phyloP scores from a whole-genome alignment of 805 yeast genomes.

The Metschnikowia dekortorum region DNA sequence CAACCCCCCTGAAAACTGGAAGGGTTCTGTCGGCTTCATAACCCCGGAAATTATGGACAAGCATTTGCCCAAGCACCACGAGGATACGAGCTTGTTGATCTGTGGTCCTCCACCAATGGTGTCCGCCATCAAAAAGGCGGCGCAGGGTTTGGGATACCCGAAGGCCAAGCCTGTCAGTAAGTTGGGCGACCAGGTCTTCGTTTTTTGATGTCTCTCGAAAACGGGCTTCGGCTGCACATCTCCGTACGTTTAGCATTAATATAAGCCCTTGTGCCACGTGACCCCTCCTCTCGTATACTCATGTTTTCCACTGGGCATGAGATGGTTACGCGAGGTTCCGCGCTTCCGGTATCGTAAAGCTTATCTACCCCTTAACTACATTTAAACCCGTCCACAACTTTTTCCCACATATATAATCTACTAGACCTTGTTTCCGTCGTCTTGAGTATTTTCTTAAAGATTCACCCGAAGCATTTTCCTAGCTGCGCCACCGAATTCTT shows the following conservation, averaged over 20 bases:
- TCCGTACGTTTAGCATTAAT: constrained; percentile 1
- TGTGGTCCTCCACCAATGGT: constrained; percentile 97
- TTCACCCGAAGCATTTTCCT: no score
- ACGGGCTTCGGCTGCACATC: not conserved
- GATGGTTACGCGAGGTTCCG: not conserved
- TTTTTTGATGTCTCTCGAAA: constrained; percentile 47
- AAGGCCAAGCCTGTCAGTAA: constrained; percentile 88
- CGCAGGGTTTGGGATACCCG: constrained; percentile 65
- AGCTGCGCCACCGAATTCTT: not conserved
- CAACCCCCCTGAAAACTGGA: constrained; percentile 69
- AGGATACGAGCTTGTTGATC: constrained; percentile 64
- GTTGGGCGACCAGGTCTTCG: constrained; percentile 86
- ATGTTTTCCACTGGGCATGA: not conserved
- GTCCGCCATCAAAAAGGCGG: constrained; percentile 75
- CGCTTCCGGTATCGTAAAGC: not conserved
- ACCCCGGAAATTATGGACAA: constrained; percentile 67
- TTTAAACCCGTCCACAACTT: not conserved
- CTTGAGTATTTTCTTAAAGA: no score
- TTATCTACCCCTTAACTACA: not conserved
- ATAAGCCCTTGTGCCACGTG: not conserved
- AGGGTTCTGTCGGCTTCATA: constrained; percentile 73
- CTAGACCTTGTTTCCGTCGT: no score
- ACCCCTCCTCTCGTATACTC: not conserved
- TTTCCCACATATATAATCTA: not conserved
- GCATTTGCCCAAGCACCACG: constrained; percentile 57